Base-by-base conservation (phyloP, 2,329 filamentous ascomycete genomes). In the Lomentospora prolificans region DNA sequence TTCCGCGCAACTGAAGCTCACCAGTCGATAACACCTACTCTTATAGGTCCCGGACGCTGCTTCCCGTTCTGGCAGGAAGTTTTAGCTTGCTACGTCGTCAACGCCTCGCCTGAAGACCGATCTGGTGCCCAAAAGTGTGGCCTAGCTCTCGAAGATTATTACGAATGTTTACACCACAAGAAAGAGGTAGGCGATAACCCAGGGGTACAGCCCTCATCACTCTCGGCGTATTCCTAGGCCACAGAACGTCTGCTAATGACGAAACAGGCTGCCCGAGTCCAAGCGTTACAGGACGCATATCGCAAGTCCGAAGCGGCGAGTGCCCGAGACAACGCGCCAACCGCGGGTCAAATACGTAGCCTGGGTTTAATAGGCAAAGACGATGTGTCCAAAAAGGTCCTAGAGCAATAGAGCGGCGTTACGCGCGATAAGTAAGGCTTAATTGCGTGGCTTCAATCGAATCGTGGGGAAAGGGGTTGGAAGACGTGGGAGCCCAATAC, bases 21-120 rank as follows among this genome's bases (percentile, higher is more conserved):
- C 41, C 39, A 33, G 17, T 24, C 7, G 10, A 28, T 22, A 9
- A 31, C 17, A 41, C 17, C 19, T 10, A 17, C 12, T 52, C 53
- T 51, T 58, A 4, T 64, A 84, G 81, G 81, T 65, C 78, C 81
- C 60, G 76, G 76, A 64, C 89, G 92, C 73, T 99, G 94, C 84
- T 97, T 96, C 78, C 89, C 91, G 69, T 99, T 96, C 83, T 99
- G 94, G 94, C 94, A 99, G 76, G 94, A 99, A 75, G 85, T 97
- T 62, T 87, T 99, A 70, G 90, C 90, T 66, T 99, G 94, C 83
- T 99, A 99, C 72, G 90, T 96, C 59, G 85, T 96, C 69, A 97
- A 97, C 77, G 90, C 90, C 56, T 81, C 80, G 61, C 77, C 86
- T 61, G 87, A 92, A 56, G 87, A 91, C 67, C 78, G 83, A 63